Evolutionary conservation across 805 yeast genomes (phyloP).

Genomic region (Torulaspora indica): DNA sequence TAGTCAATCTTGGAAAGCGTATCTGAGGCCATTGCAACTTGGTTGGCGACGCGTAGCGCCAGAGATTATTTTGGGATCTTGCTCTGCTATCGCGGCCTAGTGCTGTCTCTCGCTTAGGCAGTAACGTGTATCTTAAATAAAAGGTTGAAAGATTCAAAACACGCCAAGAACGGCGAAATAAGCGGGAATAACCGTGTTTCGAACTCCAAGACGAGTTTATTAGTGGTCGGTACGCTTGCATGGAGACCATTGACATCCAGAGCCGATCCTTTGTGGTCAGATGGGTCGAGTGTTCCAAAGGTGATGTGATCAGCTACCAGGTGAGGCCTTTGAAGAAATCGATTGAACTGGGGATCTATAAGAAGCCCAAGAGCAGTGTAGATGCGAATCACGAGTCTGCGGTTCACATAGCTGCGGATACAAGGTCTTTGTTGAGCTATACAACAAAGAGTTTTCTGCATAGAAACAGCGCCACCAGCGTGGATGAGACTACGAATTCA

Average conservation of each 20-base stretch:
- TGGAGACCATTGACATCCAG: constrained; percentile 91
- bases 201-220: background rate
- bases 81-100: background rate
- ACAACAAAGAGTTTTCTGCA: constrained; percentile 22
- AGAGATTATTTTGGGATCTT: background rate
- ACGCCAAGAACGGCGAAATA: background rate
- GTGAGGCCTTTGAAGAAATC: constrained; percentile 71
- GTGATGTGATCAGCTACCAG: constrained; percentile 68
- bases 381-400: constrained; percentile 18
- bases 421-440: constrained; percentile 27
- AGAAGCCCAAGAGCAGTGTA: constrained; percentile 24
- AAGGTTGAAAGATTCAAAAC: background rate
- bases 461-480: constrained; percentile 18
- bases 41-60: background rate
- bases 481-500: constrained; percentile 10
- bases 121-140: constrained; percentile 1
- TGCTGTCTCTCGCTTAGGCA: constrained; percentile 1
- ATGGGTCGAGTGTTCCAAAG: constrained; percentile 78
- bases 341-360: constrained; percentile 41
- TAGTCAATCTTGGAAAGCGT: background rate
- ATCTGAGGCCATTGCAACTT: background rate
- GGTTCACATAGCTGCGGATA: constrained; percentile 34
- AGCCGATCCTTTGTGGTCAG: constrained; percentile 84
- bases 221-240: constrained; percentile 24
- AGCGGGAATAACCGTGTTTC: background rate